Evolutionary conservation across 352 stramenopile species (phyloP).

Genomic region (Phytophthora pluvialis): DNA sequence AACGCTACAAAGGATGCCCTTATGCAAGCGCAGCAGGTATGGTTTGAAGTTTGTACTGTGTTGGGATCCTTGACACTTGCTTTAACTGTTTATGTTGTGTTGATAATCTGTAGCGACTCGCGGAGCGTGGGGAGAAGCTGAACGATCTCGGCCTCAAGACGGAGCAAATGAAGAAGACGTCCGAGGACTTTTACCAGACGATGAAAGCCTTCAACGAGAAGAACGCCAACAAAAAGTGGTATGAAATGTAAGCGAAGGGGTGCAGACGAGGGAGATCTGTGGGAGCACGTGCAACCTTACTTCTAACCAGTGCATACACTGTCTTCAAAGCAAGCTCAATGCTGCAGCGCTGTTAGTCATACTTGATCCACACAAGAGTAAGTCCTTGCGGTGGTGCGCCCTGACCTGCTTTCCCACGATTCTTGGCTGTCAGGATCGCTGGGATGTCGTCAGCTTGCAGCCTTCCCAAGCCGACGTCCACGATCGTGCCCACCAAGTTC

Average conservation of each 20-base stretch:
- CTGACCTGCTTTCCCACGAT: constrained; percentile 61
- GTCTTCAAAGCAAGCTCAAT: constrained; percentile 5
- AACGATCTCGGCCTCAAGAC: constrained; percentile 79
- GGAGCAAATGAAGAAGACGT: constrained; percentile 84
- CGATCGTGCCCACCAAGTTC: constrained; percentile 79
- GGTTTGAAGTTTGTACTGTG: background rate
- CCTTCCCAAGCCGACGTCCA: constrained; percentile 72
- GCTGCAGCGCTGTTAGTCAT: constrained; percentile 15
- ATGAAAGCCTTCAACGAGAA: constrained; percentile 90
- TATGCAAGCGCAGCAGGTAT: constrained; percentile 74
- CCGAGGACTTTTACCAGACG: constrained; percentile 84
- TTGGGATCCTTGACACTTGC: background rate
- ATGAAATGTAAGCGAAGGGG: constrained; percentile 63
- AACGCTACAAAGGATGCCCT: constrained; percentile 67
- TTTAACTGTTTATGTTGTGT: constrained; percentile 7
- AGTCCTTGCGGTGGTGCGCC: constrained; percentile 74
- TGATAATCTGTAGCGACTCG: constrained; percentile 55
- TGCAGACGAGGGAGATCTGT: constrained; percentile 3
- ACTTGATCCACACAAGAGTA: constrained; percentile 52
- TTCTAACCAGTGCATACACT: constrained; percentile 23
- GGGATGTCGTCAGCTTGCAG: constrained; percentile 48
- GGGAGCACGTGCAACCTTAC: constrained; percentile 4
- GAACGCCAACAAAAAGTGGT: constrained; percentile 88
- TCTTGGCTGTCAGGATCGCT: constrained; percentile 55
- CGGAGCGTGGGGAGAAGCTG: constrained; percentile 80